Base-by-base conservation (phyloP, 768 basidiomycete genomes). In the Myochromella boudieri region DNA sequence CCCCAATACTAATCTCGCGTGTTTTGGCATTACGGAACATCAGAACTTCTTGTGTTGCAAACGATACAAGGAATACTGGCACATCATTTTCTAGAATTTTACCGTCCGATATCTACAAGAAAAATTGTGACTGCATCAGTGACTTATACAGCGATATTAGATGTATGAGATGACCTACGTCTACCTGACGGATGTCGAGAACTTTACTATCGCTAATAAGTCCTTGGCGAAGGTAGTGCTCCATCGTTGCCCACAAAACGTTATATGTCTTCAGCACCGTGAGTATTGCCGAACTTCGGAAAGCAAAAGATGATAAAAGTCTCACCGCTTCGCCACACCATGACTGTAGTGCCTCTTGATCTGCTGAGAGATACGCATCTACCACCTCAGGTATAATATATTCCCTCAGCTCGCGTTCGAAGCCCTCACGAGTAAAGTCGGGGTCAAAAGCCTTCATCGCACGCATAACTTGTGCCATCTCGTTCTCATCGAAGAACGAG, bases 361-460 rank as follows among this genome's bases (percentile, higher is more conserved):
- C 97, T 21, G 91, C 95, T 45, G 82, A 86, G 51, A 98, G 65
- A 60, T 97, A 97, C 21, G 94, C 95, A 61, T 99, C 97, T 6
- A 99, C 92, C 10, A 99, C 84, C 63, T 99, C 97, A 0, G 97
- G 97, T 2, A 99, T 82, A 52, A 99, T 99, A 59, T 97, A 99
- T 67, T 98, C 97, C 49, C 95, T 71, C 47, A 98, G 64, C 61
- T 98, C 97, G 49, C 86, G 76, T 59, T 92, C 87, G 60, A 97
- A 98, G 26, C 72, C 68, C 61, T 97, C 97, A 60, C 86, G 80
- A 45, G 79, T 84, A 69, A 97, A 99, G 21, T 68, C 63, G 4
- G 97, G 92, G 64, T 99, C 97, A 60, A 97, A 73, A n/a, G 72
- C 63, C 64, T 84, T 89, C 82, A 97, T 91, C 61, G 85, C 67